Percentiles rank a stretch among this genome's conserved stretches.
Evolutionary conservation across 1,284 basidiomycete species (phyloP).

Genomic region (Cryptococcus jaspeensis): DNA sequence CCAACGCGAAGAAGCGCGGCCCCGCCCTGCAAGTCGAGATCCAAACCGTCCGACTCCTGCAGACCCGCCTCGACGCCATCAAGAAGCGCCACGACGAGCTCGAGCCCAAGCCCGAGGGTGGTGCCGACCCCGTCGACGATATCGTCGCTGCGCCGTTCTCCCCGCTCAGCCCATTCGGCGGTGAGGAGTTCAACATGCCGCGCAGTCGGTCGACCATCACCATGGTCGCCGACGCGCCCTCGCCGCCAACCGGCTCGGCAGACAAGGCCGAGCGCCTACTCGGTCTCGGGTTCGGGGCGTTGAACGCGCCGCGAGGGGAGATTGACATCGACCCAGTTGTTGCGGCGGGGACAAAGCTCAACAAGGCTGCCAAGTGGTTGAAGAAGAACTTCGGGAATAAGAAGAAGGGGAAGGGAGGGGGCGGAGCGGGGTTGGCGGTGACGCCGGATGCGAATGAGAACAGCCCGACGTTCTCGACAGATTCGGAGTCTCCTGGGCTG

Average conservation of each 20-base stretch:
- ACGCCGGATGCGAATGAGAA: neutral
- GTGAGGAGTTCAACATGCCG: constrained; percentile 20
- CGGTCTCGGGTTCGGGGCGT: constrained; percentile 32
- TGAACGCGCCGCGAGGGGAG: constrained; percentile 4
- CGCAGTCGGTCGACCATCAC: constrained; percentile 51
- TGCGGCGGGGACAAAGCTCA: constrained; percentile 20
- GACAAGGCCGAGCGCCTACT: constrained; percentile 44
- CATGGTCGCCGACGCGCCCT: constrained; percentile 46
- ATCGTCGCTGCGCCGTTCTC: constrained; percentile 19
- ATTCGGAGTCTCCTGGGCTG: constrained; percentile 2
- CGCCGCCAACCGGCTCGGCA: constrained; percentile 15
- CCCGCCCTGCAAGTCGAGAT: constrained; percentile 49
- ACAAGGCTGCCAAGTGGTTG: constrained; percentile 48
- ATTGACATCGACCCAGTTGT: constrained; percentile 6
- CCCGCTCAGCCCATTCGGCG: constrained; percentile 15
- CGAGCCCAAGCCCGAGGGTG: constrained; percentile 37
- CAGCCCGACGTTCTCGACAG: neutral
- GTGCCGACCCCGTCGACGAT: constrained; percentile 20
- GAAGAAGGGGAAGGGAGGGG: constrained; percentile 31
- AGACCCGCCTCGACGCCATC: constrained; percentile 53
- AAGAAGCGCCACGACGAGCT: constrained; percentile 54
- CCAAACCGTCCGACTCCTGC: constrained; percentile 52
- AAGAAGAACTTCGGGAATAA: constrained; percentile 44
- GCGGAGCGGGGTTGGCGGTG: neutral
- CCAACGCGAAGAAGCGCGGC: constrained; percentile 28